phyloP scores from a whole-genome alignment of 164 flowering plant species.

The Macadamia integrifolia region DNA sequence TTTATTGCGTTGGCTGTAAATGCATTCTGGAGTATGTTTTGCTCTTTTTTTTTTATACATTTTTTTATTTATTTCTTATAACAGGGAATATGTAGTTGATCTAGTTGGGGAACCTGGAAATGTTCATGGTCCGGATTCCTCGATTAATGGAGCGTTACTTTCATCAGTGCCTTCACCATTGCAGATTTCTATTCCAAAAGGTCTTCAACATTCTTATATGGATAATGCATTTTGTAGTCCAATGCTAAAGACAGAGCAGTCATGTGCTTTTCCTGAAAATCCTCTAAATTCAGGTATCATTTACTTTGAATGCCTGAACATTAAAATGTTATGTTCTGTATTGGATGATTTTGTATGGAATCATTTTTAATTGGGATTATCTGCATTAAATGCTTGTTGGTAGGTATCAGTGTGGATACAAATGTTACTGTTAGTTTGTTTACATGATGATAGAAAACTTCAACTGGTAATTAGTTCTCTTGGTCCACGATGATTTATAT shows the following conservation, averaged over 20 bases:
- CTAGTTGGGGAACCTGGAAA: conserved; percentile 91
- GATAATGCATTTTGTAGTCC: conserved; percentile 28
- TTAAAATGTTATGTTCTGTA: no score
- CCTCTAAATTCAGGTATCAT: conserved; percentile 38
- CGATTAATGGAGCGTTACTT: conserved; percentile 59
- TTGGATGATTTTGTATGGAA: no score
- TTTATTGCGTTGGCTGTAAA: not conserved
- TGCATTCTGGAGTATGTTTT: not conserved
- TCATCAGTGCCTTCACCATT: conserved; percentile 72
- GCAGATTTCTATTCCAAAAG: conserved; percentile 52
- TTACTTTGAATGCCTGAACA: conserved; percentile 7
- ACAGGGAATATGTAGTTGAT: conserved; percentile 95
- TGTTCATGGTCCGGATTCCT: conserved; percentile 78
- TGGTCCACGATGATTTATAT: not conserved
- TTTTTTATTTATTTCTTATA: not conserved
- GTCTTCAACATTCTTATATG: conserved; percentile 36
- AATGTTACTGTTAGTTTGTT: no score
- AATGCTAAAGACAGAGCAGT: conserved; percentile 20
- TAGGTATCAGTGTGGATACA: no score
- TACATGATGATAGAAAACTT: not conserved
- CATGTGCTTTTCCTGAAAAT: conserved; percentile 23
- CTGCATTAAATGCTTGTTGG: no score
- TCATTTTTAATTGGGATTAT: no score
- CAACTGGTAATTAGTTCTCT: not conserved
- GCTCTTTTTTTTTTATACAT: not conserved